Percentiles rank a stretch among this genome's conserved stretches.
phyloP scores from a whole-genome alignment of 164 flowering plant genomes.

The Annona cherimola region DNA sequence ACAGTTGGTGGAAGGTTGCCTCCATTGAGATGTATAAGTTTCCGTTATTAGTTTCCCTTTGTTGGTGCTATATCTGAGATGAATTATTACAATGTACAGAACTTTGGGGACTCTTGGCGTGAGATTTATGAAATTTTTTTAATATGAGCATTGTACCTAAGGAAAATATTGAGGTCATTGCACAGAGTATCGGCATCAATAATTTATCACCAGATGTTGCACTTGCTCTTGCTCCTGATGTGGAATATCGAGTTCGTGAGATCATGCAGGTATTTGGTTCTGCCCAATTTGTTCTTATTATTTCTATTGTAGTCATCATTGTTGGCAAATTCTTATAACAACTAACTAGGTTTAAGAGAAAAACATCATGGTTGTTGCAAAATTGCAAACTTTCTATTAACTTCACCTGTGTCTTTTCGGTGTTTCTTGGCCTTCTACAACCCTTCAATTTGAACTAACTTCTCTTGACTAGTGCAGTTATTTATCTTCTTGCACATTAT shows the following conservation, averaged over 20 bases:
- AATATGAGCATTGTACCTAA: conserved; percentile 68
- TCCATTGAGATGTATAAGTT: background rate
- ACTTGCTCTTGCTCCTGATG: conserved; percentile 83
- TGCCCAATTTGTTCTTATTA: background rate
- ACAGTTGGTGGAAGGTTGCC: background rate
- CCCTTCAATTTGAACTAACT: no score
- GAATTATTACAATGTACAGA: background rate
- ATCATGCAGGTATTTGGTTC: conserved; percentile 70
- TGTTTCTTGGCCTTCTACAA: no score
- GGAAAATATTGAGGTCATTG: conserved; percentile 83
- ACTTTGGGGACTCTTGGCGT: background rate
- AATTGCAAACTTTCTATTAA: no score
- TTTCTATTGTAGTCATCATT: no score
- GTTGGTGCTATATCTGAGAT: background rate
- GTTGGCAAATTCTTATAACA: no score
- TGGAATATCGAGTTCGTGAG: conserved; percentile 90
- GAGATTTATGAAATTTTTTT: background rate
- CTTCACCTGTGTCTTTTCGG: no score
- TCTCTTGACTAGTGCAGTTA: no score
- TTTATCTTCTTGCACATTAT: no score
- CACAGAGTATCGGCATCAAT: conserved; percentile 79
- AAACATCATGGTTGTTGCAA: no score
- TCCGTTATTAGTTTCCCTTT: background rate
- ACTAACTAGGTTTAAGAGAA: no score
- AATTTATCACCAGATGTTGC: conserved; percentile 76